Evolutionary conservation across 345 rosid species (phyloP).

Genomic region (Rubroshorea leprosula): DNA sequence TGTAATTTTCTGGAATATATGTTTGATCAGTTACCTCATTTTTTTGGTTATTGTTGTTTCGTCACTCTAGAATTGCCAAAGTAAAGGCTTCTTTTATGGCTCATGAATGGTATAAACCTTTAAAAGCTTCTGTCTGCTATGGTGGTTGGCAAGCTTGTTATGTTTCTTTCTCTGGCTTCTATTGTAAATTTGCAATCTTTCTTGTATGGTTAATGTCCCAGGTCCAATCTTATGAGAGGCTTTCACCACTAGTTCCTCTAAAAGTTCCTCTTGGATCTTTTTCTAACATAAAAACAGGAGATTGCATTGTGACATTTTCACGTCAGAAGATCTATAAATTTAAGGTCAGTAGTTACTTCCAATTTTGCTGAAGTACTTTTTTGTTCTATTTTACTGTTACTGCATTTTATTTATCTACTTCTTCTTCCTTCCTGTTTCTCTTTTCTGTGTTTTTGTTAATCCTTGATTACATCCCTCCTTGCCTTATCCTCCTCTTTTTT

Average conservation of each 20-base stretch:
- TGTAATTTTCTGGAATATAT: conserved; percentile 6
- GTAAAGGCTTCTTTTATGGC: too few species aligned
- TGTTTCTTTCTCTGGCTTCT: neutral
- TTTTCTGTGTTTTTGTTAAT: neutral
- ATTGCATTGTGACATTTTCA: conserved; percentile 84
- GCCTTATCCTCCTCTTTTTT: neutral
- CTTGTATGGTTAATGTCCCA: conserved; percentile 21
- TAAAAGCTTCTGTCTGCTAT: neutral
- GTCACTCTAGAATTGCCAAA: neutral
- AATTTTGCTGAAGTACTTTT: neutral
- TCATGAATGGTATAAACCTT: neutral
- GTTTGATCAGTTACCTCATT: neutral
- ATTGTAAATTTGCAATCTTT: conserved; percentile 1
- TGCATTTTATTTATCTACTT: neutral
- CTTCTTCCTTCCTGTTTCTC: neutral
- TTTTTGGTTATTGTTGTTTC: too few species aligned
- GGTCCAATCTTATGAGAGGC: conserved; percentile 75
- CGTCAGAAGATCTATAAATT: conserved; percentile 54
- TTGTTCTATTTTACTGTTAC: conserved; percentile 8
- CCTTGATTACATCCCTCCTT: too few species aligned
- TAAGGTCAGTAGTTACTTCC: conserved; percentile 46
- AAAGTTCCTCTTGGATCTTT: conserved; percentile 57
- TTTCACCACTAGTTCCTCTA: conserved; percentile 71
- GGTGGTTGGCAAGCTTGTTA: neutral
- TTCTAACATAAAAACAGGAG: conserved; percentile 59